Conservation (phyloP, 1,284 basidiomycete species). For the Ganoderma multipileum region DNA sequence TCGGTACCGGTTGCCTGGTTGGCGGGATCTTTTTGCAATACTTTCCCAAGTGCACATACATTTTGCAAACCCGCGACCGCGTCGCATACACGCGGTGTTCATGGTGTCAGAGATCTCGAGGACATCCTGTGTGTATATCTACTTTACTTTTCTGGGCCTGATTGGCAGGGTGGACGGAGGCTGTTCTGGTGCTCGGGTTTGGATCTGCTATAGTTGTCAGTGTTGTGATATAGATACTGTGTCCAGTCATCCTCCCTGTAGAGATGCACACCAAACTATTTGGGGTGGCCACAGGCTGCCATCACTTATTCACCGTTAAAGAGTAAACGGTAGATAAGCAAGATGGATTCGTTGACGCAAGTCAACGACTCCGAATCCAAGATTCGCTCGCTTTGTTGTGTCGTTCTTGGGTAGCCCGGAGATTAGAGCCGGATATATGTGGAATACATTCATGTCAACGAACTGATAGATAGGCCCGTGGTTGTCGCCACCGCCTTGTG, state of each 20-base stretch:
- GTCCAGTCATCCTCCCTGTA: slow-evolving; percentile 18
- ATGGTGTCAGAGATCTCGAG: not conserved
- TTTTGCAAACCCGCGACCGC: not conserved
- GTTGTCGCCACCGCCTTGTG: slow-evolving; percentile 27
- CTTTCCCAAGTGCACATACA: not conserved
- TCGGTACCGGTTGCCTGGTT: slow-evolving; percentile 15
- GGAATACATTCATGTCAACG: slow-evolving; percentile 22
- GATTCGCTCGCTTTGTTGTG: slow-evolving; percentile 6
- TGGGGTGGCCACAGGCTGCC: not conserved
- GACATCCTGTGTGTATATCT: not conserved
- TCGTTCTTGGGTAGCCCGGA: slow-evolving; percentile 13
- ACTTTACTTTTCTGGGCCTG: not conserved
- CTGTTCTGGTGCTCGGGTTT: slow-evolving; percentile 8
- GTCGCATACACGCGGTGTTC: not conserved
- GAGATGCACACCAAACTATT: slow-evolving; percentile 1
- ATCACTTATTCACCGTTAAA: not conserved
- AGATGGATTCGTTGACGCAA: slow-evolving; percentile 18
- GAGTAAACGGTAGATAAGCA: not conserved
- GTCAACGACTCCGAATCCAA: not conserved
- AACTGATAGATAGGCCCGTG: slow-evolving; percentile 24
- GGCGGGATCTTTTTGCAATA: not conserved
- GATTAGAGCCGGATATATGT: slow-evolving; percentile 18
- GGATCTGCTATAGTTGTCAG: slow-evolving; percentile 5
- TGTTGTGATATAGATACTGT: slow-evolving; percentile 21
- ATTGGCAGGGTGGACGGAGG: not conserved